These are phyloP conservation scores for Aspergillus mulundensis DNA, from an alignment of 495 filamentous ascomycete species.

Conservation along the genomic window DNA sequence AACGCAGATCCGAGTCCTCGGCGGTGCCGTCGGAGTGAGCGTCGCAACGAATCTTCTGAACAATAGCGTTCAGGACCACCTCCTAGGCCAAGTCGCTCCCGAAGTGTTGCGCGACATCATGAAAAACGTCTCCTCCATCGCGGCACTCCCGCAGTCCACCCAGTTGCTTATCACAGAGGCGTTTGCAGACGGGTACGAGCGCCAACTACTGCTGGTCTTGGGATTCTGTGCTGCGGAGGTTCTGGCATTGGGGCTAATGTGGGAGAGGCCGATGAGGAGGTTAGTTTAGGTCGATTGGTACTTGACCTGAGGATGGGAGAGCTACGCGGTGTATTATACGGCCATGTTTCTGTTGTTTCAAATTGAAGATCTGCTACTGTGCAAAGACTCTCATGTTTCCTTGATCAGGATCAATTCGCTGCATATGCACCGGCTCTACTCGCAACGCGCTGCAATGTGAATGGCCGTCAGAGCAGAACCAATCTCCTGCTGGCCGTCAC, in stretches of 20 bases:
- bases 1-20: background rate
- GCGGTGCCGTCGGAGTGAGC: background rate
- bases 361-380: too few species aligned
- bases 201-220: background rate
- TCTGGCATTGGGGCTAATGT: background rate
- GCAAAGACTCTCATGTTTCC: too few species aligned
- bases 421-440: too few species aligned
- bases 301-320: too few species aligned
- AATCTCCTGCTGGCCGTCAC: too few species aligned
- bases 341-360: too few species aligned
- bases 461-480: too few species aligned
- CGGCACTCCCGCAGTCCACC: background rate
- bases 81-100: background rate
- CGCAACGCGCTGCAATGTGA: too few species aligned
- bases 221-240: background rate
- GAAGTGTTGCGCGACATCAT: background rate
- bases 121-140: background rate
- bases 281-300: background rate
- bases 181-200: background rate
- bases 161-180: background rate
- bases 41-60: background rate
- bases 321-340: too few species aligned
- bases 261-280: background rate
- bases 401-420: too few species aligned
- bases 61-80: background rate